Conservation (phyloP, 2,329 filamentous ascomycete species). For the Penicillium sp. region DNA sequence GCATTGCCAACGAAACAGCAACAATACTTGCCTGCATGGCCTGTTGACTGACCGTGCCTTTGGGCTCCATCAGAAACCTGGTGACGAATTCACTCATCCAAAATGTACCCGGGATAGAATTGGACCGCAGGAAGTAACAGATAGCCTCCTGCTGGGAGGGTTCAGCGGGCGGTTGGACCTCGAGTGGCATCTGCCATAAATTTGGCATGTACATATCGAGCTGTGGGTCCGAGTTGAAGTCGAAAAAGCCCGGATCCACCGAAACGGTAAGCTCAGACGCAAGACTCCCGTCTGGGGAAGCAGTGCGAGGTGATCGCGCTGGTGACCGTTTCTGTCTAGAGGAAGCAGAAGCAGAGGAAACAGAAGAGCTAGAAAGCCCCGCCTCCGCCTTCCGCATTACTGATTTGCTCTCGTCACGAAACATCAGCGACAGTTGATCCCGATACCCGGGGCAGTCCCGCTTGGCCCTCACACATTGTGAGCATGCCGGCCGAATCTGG, state of each 20-base stretch:
- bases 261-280: constrained; percentile 2
- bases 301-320: constrained; percentile 21
- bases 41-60: constrained; percentile 23
- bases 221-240: constrained; percentile 21
- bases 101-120: constrained; percentile 28
- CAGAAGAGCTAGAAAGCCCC: constrained; percentile 1
- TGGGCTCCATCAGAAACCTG: constrained; percentile 19
- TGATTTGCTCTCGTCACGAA: constrained; percentile 61
- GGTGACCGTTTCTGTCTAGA: constrained; percentile 11
- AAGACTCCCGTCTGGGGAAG: constrained; percentile 25
- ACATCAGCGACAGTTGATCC: constrained; percentile 61
- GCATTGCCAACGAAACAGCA: constrained; percentile 55
- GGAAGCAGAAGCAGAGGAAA: not conserved
- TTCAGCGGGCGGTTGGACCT: constrained; percentile 25
- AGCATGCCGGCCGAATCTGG: constrained; percentile 57
- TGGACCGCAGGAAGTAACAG: constrained; percentile 36
- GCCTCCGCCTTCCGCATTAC: constrained; percentile 55
- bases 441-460: constrained; percentile 61
- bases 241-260: constrained; percentile 11
- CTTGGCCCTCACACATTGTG: constrained; percentile 58
- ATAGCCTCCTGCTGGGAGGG: constrained; percentile 31
- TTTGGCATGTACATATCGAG: constrained; percentile 14
- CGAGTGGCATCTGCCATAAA: constrained; percentile 14
- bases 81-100: constrained; percentile 25
- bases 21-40: constrained; percentile 49